Conservation (phyloP, 225 moss, liverwort and hornwort genomes). For the Sphagnum tenellum region DNA sequence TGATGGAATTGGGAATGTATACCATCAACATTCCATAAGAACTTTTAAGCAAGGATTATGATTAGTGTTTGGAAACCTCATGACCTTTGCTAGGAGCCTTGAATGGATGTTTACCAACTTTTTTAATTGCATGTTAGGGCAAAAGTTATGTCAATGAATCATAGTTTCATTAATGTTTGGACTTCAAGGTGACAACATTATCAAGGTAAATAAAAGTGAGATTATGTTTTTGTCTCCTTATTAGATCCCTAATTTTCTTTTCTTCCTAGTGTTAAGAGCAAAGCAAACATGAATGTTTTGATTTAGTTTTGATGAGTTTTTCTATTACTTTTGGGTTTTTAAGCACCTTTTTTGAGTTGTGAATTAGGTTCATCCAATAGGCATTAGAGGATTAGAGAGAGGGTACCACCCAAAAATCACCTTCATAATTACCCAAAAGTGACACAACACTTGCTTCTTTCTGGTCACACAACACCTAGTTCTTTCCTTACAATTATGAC, state of each 20-base stretch:
- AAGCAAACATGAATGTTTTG: too few relatives aligned
- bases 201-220: conserved; percentile 1
- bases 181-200: conserved; percentile 38
- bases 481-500: conserved; percentile 35
- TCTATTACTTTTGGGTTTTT: not conserved
- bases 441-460: conserved; percentile 47
- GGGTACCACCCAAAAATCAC: conserved; percentile 35
- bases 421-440: conserved; percentile 40
- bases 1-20: too few relatives aligned
- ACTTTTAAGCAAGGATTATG: too few relatives aligned
- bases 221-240: too few relatives aligned
- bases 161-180: conserved; percentile 45
- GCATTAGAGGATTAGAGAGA: conserved; percentile 13
- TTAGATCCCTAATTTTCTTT: too few relatives aligned
- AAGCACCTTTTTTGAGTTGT: not conserved
- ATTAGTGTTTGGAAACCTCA: too few relatives aligned
- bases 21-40: too few relatives aligned
- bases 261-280: too few relatives aligned
- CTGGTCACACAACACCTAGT: not conserved
- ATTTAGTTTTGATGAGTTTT: too few relatives aligned
- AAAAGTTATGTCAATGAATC: conserved; percentile 53
- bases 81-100: too few relatives aligned
- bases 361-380: not conserved
- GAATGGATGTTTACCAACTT: too few relatives aligned
- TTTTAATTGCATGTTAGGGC: not conserved